These are phyloP conservation scores for Miscanthus lutarioriparius DNA, from an alignment of 176 grass and related monocot species.

Conservation along the genomic window DNA sequence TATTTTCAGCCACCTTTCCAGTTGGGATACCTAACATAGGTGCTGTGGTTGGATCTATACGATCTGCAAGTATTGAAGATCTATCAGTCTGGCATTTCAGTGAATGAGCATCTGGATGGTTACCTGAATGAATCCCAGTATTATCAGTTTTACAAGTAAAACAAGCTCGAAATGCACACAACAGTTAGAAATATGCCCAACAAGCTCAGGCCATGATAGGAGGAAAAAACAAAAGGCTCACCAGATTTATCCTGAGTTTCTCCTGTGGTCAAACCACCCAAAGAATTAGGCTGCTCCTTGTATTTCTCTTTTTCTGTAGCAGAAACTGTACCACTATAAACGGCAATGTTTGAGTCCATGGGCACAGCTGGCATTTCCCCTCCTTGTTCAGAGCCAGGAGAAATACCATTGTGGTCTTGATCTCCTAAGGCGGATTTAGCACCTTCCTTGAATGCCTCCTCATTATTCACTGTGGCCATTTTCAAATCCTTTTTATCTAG, in stretches of 20 bases:
- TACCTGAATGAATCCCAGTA: constrained; percentile 8
- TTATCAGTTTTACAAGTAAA: constrained; percentile 26
- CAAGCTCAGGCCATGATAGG: neutral
- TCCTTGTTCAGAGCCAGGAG: constrained; percentile 17
- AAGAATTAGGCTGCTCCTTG: constrained; percentile 30
- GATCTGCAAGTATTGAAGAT: constrained; percentile 22
- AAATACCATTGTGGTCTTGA: neutral
- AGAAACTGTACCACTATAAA: constrained; percentile 31
- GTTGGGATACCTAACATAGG: constrained; percentile 4
- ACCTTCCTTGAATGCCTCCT: constrained; percentile 13
- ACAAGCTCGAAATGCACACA: neutral
- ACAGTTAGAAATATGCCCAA: neutral
- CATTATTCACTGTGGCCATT: constrained; percentile 24
- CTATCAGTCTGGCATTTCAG: constrained; percentile 12
- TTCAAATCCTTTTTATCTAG: constrained; percentile 31
- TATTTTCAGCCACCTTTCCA: constrained; percentile 6
- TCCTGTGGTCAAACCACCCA: constrained; percentile 32
- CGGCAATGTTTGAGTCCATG: neutral
- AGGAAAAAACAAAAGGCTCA: constrained; percentile 37
- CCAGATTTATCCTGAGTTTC: constrained; percentile 58
- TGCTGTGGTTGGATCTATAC: constrained; percentile 22
- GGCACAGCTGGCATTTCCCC: neutral
- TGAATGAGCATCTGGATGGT: constrained; percentile 29
- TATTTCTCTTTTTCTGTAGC: constrained; percentile 31
- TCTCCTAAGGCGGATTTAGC: constrained; percentile 37